Evolutionary conservation across 1,139 yeast species (phyloP), one percentile per base, ranked within the genome.

Genomic region (Suhomyces kunorum): DNA sequence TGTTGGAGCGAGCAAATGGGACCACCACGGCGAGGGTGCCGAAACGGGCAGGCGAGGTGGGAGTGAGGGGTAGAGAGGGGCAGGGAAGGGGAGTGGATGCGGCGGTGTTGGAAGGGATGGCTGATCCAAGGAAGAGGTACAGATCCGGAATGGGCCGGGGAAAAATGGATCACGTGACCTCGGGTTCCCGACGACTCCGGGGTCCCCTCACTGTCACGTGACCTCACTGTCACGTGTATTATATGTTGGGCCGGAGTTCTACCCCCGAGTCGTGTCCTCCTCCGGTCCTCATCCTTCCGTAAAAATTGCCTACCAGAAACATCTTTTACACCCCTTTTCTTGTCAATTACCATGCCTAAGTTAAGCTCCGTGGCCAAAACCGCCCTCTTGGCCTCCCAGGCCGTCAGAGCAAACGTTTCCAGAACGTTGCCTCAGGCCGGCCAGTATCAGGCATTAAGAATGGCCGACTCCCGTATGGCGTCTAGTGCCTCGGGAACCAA

Each of bases 401-500:
- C 72, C 33, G 47, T 64, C 40, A 61, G 60, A 50, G 46, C 55
- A 40, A 47, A 44, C 38, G 48, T 50, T 26, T 51, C 56, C 38
- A 53, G 66, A 53, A 43, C 57, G 27, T 43, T 63, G 31, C 44
- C 53, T 24, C 58, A 53, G 40, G 54, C 66, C 27, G 67, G 72
- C 38, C 63, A 66, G 47, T 59, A 55, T 54, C 70, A 63, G 53
- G 66, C 71, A 27, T 43, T 64, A 52, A 66, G 69, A 64, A 67
- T 63, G 71, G 59, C 48, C 22, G 43, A 54, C 38, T 38, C 57
- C 40, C 71, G 80, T 59, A 53, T 62, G 45, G 77, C 79, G 9
- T 71, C 82, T 15, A 65, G 78, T 24, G 64, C 71, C 35, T 60
- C 80, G 17, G 80, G 78, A 27, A 68, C 84, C 40, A 77, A 79